Evolutionary conservation across 352 stramenopile species (phyloP), one percentile per base, ranked within the genome.

Genomic region (Phytophthora sp.): DNA sequence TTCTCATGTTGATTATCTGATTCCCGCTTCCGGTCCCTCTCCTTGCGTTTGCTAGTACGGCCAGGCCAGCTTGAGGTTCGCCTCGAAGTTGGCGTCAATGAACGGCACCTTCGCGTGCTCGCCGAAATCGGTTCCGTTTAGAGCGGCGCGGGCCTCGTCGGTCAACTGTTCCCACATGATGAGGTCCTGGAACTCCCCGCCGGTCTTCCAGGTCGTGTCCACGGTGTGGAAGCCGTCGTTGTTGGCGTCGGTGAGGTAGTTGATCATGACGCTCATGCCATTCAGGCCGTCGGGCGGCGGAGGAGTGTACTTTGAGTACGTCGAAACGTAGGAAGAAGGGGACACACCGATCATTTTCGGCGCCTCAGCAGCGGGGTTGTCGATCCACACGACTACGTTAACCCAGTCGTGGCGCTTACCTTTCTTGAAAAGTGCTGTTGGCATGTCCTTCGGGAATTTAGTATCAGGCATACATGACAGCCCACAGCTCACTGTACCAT

Each of bases 361-460:
- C 2, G 31, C 65, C 46, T 54, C 55, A 1, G 10, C 23, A 7
- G 39, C 56, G 18, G 63, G 56, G 38, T 67, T 71, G 39, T 69
- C 48, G 53, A 76, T 55, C 67, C 67, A 80, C 31, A 80, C 54
- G 3, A 77, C 56, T 21, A 75, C 37, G 54, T 72, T 67, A 23
- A 63, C 63, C 67, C 67, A 77, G 41, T 72, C 59, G 35, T 80
- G 67, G 46, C 62, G 66, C 26, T 74, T 52, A 5, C 72, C 63
- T 13, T 71, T 38, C 2, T 18, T 34, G 18, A 68, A 53, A 17
- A 55, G 46, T 10, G 64, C 30, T 20, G 24, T 49, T n/a, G 44
- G 54, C 34, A 53, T 65, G 48, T 81, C 63, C 57, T 77, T 77
- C 21, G 67, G 61, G 52, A 79, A 70, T 54, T n/a, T n/a, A n/a